These are phyloP conservation scores for Ormosia emarginata DNA, from an alignment of 306 rosid species.

Conservation along the genomic window DNA sequence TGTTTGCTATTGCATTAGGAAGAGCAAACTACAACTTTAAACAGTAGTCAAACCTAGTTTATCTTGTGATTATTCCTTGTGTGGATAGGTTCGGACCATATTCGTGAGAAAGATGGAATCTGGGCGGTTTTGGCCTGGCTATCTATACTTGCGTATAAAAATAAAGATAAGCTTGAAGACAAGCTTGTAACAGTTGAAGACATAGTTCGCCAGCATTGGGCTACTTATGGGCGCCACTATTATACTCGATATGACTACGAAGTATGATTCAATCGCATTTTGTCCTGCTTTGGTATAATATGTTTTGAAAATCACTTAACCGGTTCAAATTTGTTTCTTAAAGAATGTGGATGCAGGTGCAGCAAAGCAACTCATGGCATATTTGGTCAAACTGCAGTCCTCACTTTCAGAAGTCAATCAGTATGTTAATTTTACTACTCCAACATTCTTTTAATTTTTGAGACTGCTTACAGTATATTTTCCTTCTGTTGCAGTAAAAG, in stretches of 20 bases:
- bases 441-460: not conserved
- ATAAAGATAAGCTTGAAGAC: slow-evolving; percentile 69
- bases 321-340: slow-evolving; percentile 17
- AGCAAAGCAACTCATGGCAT: slow-evolving; percentile 86
- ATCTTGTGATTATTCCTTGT: slow-evolving; percentile 22
- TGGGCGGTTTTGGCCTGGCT: slow-evolving; percentile 99
- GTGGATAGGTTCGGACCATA: slow-evolving; percentile 88
- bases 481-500: not conserved
- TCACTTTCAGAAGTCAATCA: slow-evolving; percentile 73
- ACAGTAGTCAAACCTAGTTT: not conserved
- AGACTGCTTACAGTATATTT: not conserved
- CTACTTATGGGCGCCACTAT: slow-evolving; percentile 91
- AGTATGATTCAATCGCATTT: slow-evolving; percentile 39
- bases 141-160: slow-evolving; percentile 79
- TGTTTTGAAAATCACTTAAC: slow-evolving; percentile 18
- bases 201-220: slow-evolving; percentile 95
- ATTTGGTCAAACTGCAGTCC: slow-evolving; percentile 92
- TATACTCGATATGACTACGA: slow-evolving; percentile 95
- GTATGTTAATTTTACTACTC: slow-evolving; percentile 45
- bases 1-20: slow-evolving; percentile 10
- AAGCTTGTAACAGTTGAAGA: slow-evolving; percentile 94
- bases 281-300: not conserved
- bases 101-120: slow-evolving; percentile 98
- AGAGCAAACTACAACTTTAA: slow-evolving; percentile 2
- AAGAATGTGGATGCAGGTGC: slow-evolving; percentile 97